phyloP scores from a whole-genome alignment of 768 basidiomycete genomes.

The Rubroboletus satanas region DNA sequence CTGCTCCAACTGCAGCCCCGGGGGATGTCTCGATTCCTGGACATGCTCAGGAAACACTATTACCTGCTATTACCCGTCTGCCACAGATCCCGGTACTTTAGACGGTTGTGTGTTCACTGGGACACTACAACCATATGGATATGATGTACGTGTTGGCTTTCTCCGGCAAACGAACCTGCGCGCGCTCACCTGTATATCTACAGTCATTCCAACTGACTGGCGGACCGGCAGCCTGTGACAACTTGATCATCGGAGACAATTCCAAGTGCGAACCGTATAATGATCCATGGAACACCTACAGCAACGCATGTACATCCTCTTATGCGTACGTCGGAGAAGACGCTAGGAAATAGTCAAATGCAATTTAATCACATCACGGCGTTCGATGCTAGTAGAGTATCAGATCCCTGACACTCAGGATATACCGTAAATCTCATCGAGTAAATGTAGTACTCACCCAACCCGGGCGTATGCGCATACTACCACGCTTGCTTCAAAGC shows the following conservation, averaged over 20 bases:
- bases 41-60: not conserved
- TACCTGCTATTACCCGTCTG: not conserved
- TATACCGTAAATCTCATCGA: not conserved
- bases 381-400: not conserved
- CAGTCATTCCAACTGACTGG: not conserved
- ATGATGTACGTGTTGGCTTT: not conserved
- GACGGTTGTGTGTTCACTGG: not conserved
- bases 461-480: not conserved
- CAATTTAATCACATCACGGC: not conserved
- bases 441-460: not conserved
- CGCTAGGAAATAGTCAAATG: not conserved
- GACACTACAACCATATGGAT: too few species aligned
- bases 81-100: not conserved
- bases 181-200: too few species aligned
- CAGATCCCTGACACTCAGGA: not conserved
- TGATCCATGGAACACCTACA: not conserved
- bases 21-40: slow-evolving; percentile 6
- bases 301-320: not conserved
- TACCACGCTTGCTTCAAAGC: not conserved
- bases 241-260: not conserved
- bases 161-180: not conserved
- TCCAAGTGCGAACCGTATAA: not conserved
- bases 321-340: not conserved
- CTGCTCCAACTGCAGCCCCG: not conserved
- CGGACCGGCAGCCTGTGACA: not conserved